Percentiles rank a stretch among this genome's conserved stretches.
Evolutionary conservation across 2,329 filamentous ascomycete species (phyloP).

Genomic region (Ramichloridium luteum): DNA sequence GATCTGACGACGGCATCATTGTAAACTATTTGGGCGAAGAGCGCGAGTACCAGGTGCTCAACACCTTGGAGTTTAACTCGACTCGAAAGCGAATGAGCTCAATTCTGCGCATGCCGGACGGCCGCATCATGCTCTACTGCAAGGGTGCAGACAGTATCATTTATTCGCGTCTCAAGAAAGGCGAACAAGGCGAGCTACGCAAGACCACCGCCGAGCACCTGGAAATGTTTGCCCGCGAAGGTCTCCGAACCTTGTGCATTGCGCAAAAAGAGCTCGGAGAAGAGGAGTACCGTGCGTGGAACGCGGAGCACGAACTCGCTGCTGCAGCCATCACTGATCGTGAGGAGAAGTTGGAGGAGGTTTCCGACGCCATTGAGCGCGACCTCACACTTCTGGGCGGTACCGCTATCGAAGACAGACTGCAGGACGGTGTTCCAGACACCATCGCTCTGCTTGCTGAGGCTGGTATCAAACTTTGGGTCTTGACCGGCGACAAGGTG

Average conservation of each 20-base stretch:
- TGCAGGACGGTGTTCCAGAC: slow-evolving; percentile 94
- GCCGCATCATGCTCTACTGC: slow-evolving; percentile 81
- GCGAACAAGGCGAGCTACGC: slow-evolving; percentile 75
- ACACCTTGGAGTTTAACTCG: slow-evolving; percentile 95
- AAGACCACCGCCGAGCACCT: slow-evolving; percentile 80
- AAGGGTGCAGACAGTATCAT: slow-evolving; percentile 97
- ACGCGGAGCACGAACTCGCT: slow-evolving; percentile 73
- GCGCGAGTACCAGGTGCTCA: slow-evolving; percentile 72
- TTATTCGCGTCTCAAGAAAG: slow-evolving; percentile 75
- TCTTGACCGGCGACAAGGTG: slow-evolving; percentile 94
- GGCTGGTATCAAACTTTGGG: slow-evolving; percentile 97
- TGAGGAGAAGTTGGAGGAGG: slow-evolving; percentile 84
- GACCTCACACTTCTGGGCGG: slow-evolving; percentile 80
- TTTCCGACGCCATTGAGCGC: slow-evolving; percentile 82
- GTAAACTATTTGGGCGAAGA: slow-evolving; percentile 82
- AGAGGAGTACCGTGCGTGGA: slow-evolving; percentile 75
- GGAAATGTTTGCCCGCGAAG: slow-evolving; percentile 93
- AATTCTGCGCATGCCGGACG: slow-evolving; percentile 88
- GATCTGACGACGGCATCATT: slow-evolving; percentile 66
- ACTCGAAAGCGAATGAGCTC: slow-evolving; percentile 95
- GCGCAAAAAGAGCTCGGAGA: slow-evolving; percentile 71
- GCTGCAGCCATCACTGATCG: slow-evolving; percentile 72
- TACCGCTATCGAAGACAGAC: slow-evolving; percentile 90
- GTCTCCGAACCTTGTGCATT: slow-evolving; percentile 86
- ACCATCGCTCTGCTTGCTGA: slow-evolving; percentile 82